Base-by-base conservation (phyloP, 139 green algal genomes). In the Picochlorum sp. region DNA sequence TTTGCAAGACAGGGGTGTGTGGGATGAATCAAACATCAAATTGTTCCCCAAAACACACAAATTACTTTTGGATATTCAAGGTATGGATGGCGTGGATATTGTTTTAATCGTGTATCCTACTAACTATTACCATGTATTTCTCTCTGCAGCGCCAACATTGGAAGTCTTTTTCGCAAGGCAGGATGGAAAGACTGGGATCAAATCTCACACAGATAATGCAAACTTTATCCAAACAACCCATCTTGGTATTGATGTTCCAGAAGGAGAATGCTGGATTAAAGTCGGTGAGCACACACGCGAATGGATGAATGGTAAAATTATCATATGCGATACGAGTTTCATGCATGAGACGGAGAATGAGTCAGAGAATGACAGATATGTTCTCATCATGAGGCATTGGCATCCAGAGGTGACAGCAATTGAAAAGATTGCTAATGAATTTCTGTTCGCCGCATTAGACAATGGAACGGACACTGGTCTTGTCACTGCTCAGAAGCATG, bases 131-230 rank as follows among this genome's bases (percentile, higher is more conserved):
- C 24, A 28, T 28, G 0, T 72, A 51, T 51, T 8, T 20, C 16
- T 15, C 8, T 51, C 45, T 54, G 47, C 15, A 54, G 72, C 72
- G 21, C 72, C 72, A 41, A 68, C 72, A 3, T 56, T 72, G 26
- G 67, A 83, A 66, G 77, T 83, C 2, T 83, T 83, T 49, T 83
- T 83, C 24, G 77, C 77, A 6, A 55, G 68, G 23, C 77, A 83
- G 57, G 21, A 65, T 13, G 49, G 72, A 2, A 31, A 60, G 15
- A 81, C 74, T 10, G 74, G 74, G 24, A 81, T 81, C 41, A 38
- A 47, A 13, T 23, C 49, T 6, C 74, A 81, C 65, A 79, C 71
- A 7, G 74, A 81, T 65, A 62, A 68, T 26, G 65, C 51, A n/a
- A 69, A 69, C 45, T 80, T 78, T 67, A 58, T 80, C 18, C 56